Base-by-base conservation (phyloP, 495 filamentous ascomycete species). In the Achaetomiella virescens region DNA sequence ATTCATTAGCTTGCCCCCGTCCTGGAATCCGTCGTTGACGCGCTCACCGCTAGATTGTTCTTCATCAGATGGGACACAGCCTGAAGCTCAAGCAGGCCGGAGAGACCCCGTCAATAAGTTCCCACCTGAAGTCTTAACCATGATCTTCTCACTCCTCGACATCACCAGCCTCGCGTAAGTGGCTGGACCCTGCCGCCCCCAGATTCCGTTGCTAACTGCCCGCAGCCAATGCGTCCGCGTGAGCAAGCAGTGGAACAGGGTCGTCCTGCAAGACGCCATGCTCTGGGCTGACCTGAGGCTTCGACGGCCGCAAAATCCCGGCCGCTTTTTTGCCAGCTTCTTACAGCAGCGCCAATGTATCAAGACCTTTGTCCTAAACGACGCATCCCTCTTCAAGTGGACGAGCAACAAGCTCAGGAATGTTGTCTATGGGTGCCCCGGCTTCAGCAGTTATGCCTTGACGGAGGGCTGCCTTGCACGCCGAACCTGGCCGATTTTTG, bases 21-120 rank as follows among this genome's bases (percentile, higher is more conserved):
- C 35, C 25, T 14, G 1, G 17, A 17, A 52, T 18, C n/a, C 8
- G 11, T 22, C 18, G 14, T 22, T 33, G 5, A 54, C 11, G 6
- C 20, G 3, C 6, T 21, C 15, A 31, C 47, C 50, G 21, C 18
- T 38, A 66, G 59, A 21, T 55, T 15, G 38, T 63, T 17, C 57
- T 69, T 31, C 53, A 45, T n/a, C 52, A 50, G 18, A 63, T 69
- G 62, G 57, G 55, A 11, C 56, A 60, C 42, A 52, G 24, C 3
- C 43, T 66, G 20, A 38, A 41, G 10, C 52, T 63, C 38, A n/a
- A 49, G 22, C 49, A 56, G 21, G 41, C 55, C 35, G 36, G 14
- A 54, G 40, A 24, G 66, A 69, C 44, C 66, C 66, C 4, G 36
- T 62, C 10, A 52, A 40, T 15, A 60, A 49, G 33, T 57, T 69